Conservation (phyloP, 139 green algal species). For the Bryopsis sp. region DNA sequence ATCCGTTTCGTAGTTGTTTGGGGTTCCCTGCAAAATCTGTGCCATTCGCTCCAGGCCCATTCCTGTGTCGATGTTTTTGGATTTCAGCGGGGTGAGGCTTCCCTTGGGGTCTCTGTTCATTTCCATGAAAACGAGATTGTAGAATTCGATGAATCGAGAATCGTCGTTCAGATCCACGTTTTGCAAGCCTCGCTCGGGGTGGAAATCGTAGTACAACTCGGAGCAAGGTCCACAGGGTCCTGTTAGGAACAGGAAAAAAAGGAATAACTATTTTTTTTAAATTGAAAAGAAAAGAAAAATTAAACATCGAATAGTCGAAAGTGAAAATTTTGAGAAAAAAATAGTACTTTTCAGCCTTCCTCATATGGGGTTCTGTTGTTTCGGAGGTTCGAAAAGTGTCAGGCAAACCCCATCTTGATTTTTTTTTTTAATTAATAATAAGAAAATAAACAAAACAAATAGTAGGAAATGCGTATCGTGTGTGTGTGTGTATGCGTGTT, state of each 20-base stretch:
- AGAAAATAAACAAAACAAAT: too few relatives aligned
- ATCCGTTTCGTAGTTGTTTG: constrained; percentile 95
- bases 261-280: too few relatives aligned
- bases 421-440: too few relatives aligned
- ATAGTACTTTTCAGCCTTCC: neutral
- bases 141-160: constrained; percentile 68
- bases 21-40: constrained; percentile 70
- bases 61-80: constrained; percentile 93
- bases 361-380: too few relatives aligned
- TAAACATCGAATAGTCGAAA: too few relatives aligned
- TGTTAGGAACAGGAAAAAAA: too few relatives aligned
- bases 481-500: too few relatives aligned
- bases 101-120: constrained; percentile 60
- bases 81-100: constrained; percentile 54
- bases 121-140: constrained; percentile 82
- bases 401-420: too few relatives aligned
- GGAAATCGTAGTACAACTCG: constrained; percentile 95
- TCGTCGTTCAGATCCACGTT: constrained; percentile 56
- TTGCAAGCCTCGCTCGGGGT: constrained; percentile 57
- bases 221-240: constrained; percentile 90
- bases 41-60: constrained; percentile 91
- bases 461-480: too few relatives aligned
- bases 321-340: too few relatives aligned
- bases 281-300: too few relatives aligned
- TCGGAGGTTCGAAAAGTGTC: too few relatives aligned